Evolutionary conservation across 176 grass and related monocot genomes (phyloP).

Genomic region (Poa annua): DNA sequence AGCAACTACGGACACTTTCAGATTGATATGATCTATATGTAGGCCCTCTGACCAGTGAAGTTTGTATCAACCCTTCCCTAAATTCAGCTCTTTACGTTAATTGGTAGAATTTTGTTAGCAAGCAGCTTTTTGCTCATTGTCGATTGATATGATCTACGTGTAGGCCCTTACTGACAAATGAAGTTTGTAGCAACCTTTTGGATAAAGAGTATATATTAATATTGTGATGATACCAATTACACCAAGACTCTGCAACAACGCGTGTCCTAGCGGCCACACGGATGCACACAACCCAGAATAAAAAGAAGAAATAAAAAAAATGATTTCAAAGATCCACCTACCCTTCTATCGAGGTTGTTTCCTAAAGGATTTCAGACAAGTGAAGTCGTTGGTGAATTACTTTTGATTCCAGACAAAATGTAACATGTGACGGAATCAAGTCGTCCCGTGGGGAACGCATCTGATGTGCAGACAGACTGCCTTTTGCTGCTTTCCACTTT

Average conservation of each 20-base stretch:
- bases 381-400: neutral
- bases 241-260: no score
- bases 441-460: neutral
- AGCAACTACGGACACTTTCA: neutral
- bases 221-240: no score
- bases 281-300: no score
- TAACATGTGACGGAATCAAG: neutral
- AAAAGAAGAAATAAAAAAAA: no score
- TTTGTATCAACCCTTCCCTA: neutral
- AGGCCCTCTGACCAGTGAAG: neutral
- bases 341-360: neutral
- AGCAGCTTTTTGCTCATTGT: neutral
- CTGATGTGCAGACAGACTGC: neutral
- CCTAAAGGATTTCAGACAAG: neutral
- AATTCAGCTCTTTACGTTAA: no score
- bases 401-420: neutral
- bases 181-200: neutral
- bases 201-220: no score
- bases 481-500: neutral
- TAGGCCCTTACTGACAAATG: neutral
- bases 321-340: neutral
- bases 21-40: neutral
- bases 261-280: no score
- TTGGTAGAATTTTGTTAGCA: neutral
- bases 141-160: neutral